These are phyloP conservation scores for Sugiyamaella boreocaroliniensis DNA, from an alignment of 805 yeast genomes.

Conservation along the genomic window DNA sequence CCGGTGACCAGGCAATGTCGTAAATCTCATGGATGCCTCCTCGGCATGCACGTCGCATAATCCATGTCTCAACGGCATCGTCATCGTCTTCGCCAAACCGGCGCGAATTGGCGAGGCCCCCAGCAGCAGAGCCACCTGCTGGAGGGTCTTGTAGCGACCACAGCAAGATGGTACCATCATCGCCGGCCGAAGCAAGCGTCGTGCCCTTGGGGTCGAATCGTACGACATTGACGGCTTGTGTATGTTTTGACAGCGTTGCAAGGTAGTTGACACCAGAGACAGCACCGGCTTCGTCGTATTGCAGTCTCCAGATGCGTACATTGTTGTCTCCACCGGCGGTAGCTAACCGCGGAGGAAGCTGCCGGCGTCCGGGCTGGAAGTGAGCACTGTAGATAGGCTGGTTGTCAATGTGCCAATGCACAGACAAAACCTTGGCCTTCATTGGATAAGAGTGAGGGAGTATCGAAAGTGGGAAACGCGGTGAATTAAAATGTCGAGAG, in stretches of 20 bases:
- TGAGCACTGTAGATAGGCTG: slow-evolving; percentile 37
- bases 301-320: slow-evolving; percentile 47
- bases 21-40: slow-evolving; percentile 71
- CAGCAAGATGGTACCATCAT: slow-evolving; percentile 80
- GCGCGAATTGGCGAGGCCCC: slow-evolving; percentile 35
- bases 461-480: not conserved
- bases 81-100: slow-evolving; percentile 8
- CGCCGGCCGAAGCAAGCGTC: slow-evolving; percentile 83
- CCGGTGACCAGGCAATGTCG: slow-evolving; percentile 92
- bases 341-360: slow-evolving; percentile 44
- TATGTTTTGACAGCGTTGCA: slow-evolving; percentile 77
- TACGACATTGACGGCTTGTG: slow-evolving; percentile 90
- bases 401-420: slow-evolving; percentile 39
- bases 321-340: slow-evolving; percentile 96
- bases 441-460: slow-evolving; percentile 14
- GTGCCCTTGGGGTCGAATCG: slow-evolving; percentile 66
- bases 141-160: slow-evolving; percentile 48
- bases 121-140: slow-evolving; percentile 31
- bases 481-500: not conserved
- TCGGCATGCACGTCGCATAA: slow-evolving; percentile 50
- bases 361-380: slow-evolving; percentile 29
- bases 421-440: slow-evolving; percentile 33
- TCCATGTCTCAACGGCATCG: slow-evolving; percentile 66
- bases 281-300: slow-evolving; percentile 26
- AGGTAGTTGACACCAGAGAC: slow-evolving; percentile 54